These are phyloP conservation scores for Acephala macrosclerotiorum DNA, from an alignment of 2,329 filamentous ascomycete species.

Conservation along the genomic window DNA sequence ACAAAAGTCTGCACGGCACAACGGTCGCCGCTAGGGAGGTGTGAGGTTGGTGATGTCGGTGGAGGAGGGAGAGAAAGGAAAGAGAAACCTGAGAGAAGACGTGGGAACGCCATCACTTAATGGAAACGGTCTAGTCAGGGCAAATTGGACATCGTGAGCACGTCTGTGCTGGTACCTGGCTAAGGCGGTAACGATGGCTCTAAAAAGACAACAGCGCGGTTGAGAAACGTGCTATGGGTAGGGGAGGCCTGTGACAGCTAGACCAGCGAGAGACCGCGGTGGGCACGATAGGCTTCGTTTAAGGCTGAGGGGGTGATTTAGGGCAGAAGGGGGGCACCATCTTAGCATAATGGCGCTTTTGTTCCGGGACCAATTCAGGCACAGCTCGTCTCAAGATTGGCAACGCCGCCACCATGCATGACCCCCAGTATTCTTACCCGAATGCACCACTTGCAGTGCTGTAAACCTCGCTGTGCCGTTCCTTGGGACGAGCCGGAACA, in stretches of 20 bases:
- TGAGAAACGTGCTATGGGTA: background rate
- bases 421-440: background rate
- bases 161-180: constrained; percentile 19
- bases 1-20: constrained; percentile 43
- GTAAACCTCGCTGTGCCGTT: background rate
- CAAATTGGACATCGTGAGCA: constrained; percentile 19
- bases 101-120: constrained; percentile 32
- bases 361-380: background rate
- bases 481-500: constrained; percentile 3
- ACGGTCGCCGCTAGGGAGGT: constrained; percentile 31
- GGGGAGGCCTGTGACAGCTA: background rate
- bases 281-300: constrained; percentile 9
- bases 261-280: background rate
- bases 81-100: constrained; percentile 23
- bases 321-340: background rate
- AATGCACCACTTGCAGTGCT: background rate
- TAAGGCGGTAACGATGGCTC: constrained; percentile 4
- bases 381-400: constrained; percentile 2
- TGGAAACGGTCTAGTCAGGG: constrained; percentile 21
- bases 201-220: background rate
- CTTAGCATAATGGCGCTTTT: background rate
- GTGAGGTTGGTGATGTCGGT: constrained; percentile 32
- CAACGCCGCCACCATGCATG: background rate
- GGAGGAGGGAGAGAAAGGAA: constrained; percentile 27
- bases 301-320: background rate